Percentiles rank a stretch among this genome's conserved stretches.
phyloP scores from a whole-genome alignment of 2,329 filamentous ascomycete species.

The Cryphonectria japonica region DNA sequence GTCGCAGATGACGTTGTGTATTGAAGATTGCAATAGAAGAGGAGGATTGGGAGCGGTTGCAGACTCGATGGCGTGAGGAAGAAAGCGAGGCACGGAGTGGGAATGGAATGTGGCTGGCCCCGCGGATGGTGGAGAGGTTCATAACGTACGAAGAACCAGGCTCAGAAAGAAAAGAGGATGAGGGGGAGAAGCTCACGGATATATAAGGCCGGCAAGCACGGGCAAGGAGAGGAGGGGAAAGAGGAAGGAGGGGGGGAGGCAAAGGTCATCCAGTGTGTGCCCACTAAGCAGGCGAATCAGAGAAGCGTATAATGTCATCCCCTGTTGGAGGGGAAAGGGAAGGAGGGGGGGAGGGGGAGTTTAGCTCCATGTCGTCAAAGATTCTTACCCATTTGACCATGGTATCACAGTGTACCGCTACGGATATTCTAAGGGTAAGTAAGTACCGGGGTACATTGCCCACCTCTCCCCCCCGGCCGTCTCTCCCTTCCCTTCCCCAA shows the following conservation, averaged over 20 bases:
- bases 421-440: too few relatives aligned
- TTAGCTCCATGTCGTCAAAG: too few relatives aligned
- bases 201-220: slow-evolving; percentile 17
- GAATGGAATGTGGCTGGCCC: not conserved
- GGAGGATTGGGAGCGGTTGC: not conserved
- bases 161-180: not conserved
- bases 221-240: slow-evolving; percentile 1
- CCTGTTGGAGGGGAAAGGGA: too few relatives aligned
- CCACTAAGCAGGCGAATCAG: too few relatives aligned
- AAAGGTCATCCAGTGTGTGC: too few relatives aligned
- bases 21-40: not conserved
- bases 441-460: too few relatives aligned
- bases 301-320: too few relatives aligned
- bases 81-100: not conserved
- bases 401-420: too few relatives aligned
- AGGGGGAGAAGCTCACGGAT: slow-evolving; percentile 6
- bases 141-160: slow-evolving; percentile 2
- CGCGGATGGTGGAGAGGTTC: slow-evolving; percentile 12
- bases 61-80: not conserved
- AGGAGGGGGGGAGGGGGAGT: too few relatives aligned
- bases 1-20: not conserved
- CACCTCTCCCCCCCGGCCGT: too few relatives aligned
- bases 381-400: too few relatives aligned
- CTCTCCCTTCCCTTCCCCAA: too few relatives aligned
- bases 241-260: not conserved